Evolutionary conservation across 768 basidiomycete species (phyloP), one percentile per base, ranked within the genome.

Genomic region (Boletus rex-veris): DNA sequence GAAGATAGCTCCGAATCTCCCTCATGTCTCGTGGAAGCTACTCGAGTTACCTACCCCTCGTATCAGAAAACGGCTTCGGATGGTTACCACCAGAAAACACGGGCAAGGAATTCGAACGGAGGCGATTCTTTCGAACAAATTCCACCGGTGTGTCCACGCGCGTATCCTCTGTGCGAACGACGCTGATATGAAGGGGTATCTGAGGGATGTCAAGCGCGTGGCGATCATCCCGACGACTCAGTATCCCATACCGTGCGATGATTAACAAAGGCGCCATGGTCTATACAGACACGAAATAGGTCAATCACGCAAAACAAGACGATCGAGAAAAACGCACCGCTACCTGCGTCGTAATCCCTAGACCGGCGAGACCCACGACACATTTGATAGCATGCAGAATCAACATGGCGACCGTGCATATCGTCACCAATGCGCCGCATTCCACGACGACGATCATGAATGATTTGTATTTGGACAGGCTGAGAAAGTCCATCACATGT

Each of bases 381-480:
- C 21, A 52, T 7, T 15, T 9, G 6, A 46, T 44, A 4, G 53
- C 41, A 5, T 56, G 57, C 35, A 66, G 7, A 10, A 59, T 31
- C 31, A 66, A 31, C 54, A 68, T 54, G 1, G 53, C 48, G 7
- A 48, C 7, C 5, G 64, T 50, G 40, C 53, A 57, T 1, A 48
- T 4, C 33, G 64, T 63, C 33, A 66, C 58, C 24, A 66, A 6
- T 0, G 54, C 58, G 18, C 65, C 64, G 9, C 61, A 68, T 38
- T 66, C 65, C 16, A 63, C 53, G 46, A 63, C 52, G 43, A 63
- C 12, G 28, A 61, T 5, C 21, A 58, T 42, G 14, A 50, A 50
- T n/a, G 65, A 59, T 41, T 55, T 55, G 16, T 68, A 65, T 8
- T n/a, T 53, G 24, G 42, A 62, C 7, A 35, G 39, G 18, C 18